Conservation (phyloP, 345 rosid species). For the Citrus glauca region DNA sequence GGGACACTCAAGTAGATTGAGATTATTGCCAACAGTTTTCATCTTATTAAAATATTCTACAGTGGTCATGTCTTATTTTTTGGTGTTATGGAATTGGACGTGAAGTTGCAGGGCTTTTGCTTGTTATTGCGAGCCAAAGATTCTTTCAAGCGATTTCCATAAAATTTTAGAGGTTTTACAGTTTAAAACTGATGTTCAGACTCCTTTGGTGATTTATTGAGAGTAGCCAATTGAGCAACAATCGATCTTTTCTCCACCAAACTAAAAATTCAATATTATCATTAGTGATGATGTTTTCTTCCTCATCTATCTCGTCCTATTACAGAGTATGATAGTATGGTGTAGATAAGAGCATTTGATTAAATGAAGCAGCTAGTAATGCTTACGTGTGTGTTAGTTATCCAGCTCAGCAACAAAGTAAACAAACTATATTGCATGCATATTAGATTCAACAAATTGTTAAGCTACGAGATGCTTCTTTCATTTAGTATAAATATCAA, state of each 20-base stretch:
- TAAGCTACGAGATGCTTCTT: too few species aligned
- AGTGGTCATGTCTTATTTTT: not conserved
- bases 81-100: not conserved
- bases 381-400: too few species aligned
- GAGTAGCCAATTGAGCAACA: not conserved
- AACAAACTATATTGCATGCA: too few species aligned
- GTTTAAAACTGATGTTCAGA: not conserved
- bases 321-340: too few species aligned
- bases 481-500: too few species aligned
- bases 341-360: too few species aligned
- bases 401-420: too few species aligned
- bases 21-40: not conserved
- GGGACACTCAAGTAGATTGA: not conserved
- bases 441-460: too few species aligned
- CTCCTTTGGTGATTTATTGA: not conserved
- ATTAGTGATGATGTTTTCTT: not conserved
- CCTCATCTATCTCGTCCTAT: not conserved
- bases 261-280: not conserved
- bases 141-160: not conserved
- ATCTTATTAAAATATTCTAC: not conserved
- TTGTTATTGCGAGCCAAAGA: not conserved
- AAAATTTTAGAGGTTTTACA: not conserved
- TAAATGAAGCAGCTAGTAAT: too few species aligned
- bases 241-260: not conserved
- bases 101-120: not conserved